phyloP scores from a whole-genome alignment of 2,329 filamentous ascomycete species.

The Penicillium sp. region DNA sequence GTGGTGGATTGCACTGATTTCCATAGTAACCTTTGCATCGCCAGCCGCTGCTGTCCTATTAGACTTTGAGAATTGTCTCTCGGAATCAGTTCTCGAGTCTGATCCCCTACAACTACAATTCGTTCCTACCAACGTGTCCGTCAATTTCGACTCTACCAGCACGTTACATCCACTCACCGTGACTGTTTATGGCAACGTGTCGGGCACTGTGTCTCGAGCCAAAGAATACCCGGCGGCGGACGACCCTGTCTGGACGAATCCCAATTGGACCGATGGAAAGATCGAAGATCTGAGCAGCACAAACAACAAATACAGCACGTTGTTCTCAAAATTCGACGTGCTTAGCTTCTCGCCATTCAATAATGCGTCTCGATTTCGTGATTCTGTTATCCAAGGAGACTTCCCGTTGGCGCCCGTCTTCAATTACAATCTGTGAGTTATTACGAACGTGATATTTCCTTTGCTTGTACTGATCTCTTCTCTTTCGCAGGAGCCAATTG shows the following conservation, averaged over 20 bases:
- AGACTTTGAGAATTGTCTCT: slow-evolving; percentile 79
- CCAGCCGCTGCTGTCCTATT: slow-evolving; percentile 63
- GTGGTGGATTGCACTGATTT: slow-evolving; percentile 23
- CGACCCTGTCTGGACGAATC: slow-evolving; percentile 60
- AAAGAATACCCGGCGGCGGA: slow-evolving; percentile 58
- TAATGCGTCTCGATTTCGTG: slow-evolving; percentile 62
- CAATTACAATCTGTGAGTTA: slow-evolving; percentile 50
- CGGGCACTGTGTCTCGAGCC: slow-evolving; percentile 57
- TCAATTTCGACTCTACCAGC: slow-evolving; percentile 62
- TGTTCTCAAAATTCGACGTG: slow-evolving; percentile 68
- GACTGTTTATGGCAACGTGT: slow-evolving; percentile 87
- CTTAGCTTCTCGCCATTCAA: slow-evolving; percentile 71
- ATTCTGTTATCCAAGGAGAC: slow-evolving; percentile 52
- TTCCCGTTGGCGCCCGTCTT: slow-evolving; percentile 79
- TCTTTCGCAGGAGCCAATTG: slow-evolving; percentile 43
- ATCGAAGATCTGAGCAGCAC: slow-evolving; percentile 62
- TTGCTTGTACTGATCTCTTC: not conserved
- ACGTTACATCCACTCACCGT: slow-evolving; percentile 65
- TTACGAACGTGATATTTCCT: not conserved
- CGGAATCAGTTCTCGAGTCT: slow-evolving; percentile 55
- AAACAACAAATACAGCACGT: slow-evolving; percentile 64
- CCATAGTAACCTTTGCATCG: slow-evolving; percentile 24
- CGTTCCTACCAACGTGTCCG: slow-evolving; percentile 69
- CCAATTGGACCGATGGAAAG: slow-evolving; percentile 65
- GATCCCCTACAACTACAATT: slow-evolving; percentile 69